These are phyloP conservation scores for Penicillium sp. DNA, from an alignment of 2,329 filamentous ascomycete species.

Conservation along the genomic window DNA sequence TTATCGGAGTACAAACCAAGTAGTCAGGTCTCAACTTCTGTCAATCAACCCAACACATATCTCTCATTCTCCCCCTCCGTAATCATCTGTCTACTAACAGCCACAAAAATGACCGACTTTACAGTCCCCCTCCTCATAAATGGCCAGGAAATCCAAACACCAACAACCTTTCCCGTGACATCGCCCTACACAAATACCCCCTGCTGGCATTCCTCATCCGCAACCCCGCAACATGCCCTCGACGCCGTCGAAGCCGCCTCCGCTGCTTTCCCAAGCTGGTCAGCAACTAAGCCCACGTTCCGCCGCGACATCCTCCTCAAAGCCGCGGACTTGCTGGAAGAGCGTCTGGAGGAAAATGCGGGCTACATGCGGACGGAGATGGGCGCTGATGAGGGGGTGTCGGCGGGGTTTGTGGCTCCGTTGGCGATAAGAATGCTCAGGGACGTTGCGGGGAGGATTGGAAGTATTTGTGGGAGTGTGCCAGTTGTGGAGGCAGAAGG, in stretches of 20 bases:
- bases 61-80: too few species aligned
- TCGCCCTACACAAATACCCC: slow-evolving; percentile 58
- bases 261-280: slow-evolving; percentile 69
- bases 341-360: slow-evolving; percentile 55
- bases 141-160: slow-evolving; percentile 37
- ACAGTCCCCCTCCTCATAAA: slow-evolving; percentile 46
- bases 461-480: slow-evolving; percentile 52
- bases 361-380: slow-evolving; percentile 63
- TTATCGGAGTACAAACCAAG: neutral
- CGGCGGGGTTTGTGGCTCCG: slow-evolving; percentile 37
- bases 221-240: slow-evolving; percentile 46
- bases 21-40: neutral
- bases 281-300: slow-evolving; percentile 59
- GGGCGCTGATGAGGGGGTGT: slow-evolving; percentile 47
- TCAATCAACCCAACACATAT: too few species aligned
- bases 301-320: slow-evolving; percentile 72
- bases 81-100: too few species aligned
- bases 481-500: slow-evolving; percentile 55
- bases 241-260: slow-evolving; percentile 61
- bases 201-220: slow-evolving; percentile 60
- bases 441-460: slow-evolving; percentile 55
- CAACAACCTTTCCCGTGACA: slow-evolving; percentile 50
- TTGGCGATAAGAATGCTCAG: slow-evolving; percentile 47
- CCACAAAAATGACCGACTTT: slow-evolving; percentile 12
- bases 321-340: slow-evolving; percentile 62